Conservation (phyloP, 1,139 yeast species). For the Geotrichum bryndzae region DNA sequence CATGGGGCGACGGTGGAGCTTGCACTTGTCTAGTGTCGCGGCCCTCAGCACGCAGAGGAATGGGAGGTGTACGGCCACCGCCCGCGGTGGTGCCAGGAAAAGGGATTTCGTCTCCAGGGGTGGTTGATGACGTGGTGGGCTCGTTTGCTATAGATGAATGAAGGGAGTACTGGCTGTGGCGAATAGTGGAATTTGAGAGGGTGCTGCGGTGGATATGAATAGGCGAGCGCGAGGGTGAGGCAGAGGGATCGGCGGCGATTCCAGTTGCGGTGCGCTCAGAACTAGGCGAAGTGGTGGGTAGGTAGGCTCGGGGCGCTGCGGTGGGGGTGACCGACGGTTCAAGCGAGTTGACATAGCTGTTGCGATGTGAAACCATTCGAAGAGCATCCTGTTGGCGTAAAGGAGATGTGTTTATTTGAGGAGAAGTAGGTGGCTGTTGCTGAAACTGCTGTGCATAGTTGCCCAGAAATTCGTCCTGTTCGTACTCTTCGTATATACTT, state of each 20-base stretch:
- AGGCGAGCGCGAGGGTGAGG: slow-evolving; percentile 6
- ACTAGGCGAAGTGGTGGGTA: slow-evolving; percentile 4
- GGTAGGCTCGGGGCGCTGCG: not conserved
- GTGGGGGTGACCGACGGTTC: slow-evolving; percentile 14
- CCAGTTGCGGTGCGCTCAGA: slow-evolving; percentile 11
- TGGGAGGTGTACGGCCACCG: slow-evolving; percentile 16
- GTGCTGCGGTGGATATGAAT: slow-evolving; percentile 8
- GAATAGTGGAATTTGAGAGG: slow-evolving; percentile 11
- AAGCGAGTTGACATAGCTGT: slow-evolving; percentile 3
- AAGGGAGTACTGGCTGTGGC: slow-evolving; percentile 12
- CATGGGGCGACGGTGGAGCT: slow-evolving; percentile 34
- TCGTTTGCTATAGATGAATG: slow-evolving; percentile 4
- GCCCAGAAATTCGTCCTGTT: not conserved
- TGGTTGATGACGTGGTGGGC: not conserved
- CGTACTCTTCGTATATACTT: slow-evolving; percentile 18
- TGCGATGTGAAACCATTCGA: slow-evolving; percentile 12
- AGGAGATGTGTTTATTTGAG: slow-evolving; percentile 2
- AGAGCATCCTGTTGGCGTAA: slow-evolving; percentile 5
- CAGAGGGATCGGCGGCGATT: not conserved
- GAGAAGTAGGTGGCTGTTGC: not conserved
- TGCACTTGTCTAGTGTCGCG: slow-evolving; percentile 5
- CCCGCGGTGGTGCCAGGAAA: slow-evolving; percentile 7
- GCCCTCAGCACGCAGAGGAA: slow-evolving; percentile 14
- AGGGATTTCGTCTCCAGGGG: slow-evolving; percentile 8
- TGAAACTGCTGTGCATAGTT: not conserved